phyloP scores from a whole-genome alignment of 208 protist species.

The Leishmania martiniquensis region DNA sequence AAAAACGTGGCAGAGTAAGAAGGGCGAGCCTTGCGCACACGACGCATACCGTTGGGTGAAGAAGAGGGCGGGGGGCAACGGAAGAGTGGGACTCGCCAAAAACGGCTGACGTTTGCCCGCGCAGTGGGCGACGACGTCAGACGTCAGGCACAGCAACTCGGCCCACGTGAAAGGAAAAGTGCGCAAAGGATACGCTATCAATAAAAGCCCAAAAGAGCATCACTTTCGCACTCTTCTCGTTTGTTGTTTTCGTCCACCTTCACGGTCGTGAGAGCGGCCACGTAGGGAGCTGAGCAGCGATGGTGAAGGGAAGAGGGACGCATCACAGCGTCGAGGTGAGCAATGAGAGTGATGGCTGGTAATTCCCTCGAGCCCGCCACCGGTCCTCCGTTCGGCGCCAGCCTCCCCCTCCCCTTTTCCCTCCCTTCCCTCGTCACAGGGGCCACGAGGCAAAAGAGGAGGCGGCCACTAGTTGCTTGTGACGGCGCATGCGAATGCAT shows the following conservation, averaged over 20 bases:
- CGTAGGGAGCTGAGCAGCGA: not conserved
- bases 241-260: too few relatives aligned
- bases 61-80: not conserved
- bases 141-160: not conserved
- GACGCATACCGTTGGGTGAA: not conserved
- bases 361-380: not conserved
- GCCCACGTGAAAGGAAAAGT: not conserved
- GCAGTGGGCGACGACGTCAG: not conserved
- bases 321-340: not conserved
- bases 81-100: not conserved
- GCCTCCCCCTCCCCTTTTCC: not conserved
- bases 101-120: not conserved
- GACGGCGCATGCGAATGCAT: not conserved
- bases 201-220: constrained; percentile 15
- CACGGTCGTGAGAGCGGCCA: not conserved
- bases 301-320: not conserved
- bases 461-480: not conserved
- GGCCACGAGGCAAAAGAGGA: not conserved
- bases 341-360: not conserved
- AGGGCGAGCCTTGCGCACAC: not conserved
- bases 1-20: not conserved
- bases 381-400: not conserved
- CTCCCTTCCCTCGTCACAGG: not conserved
- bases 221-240: not conserved
- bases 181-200: not conserved